phyloP scores from a whole-genome alignment of 2,329 filamentous ascomycete genomes.

The Fusarium concolor region DNA sequence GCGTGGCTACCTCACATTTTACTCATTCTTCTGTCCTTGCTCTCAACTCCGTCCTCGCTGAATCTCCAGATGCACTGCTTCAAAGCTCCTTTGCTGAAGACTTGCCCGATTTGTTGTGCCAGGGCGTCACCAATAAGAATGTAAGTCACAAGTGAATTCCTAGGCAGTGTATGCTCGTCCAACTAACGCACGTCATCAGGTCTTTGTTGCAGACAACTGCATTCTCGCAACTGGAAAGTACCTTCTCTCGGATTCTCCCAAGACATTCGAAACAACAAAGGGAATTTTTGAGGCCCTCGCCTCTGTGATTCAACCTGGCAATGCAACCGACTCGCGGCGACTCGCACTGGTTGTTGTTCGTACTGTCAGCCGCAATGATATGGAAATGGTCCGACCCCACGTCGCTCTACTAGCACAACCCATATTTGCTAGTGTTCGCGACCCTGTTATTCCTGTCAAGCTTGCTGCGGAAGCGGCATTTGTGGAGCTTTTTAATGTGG shows the following conservation, averaged over 20 bases:
- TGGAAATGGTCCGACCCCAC: constrained; percentile 84
- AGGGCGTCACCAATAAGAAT: constrained; percentile 81
- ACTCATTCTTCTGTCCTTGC: constrained; percentile 84
- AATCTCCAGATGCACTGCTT: constrained; percentile 78
- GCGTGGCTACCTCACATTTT: constrained; percentile 82
- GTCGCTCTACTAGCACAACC: constrained; percentile 82
- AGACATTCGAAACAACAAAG: constrained; percentile 81
- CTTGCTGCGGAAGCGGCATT: constrained; percentile 95
- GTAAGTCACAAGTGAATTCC: constrained; percentile 61
- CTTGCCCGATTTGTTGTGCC: constrained; percentile 78
- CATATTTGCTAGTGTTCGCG: constrained; percentile 89
- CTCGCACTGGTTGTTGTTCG: constrained; percentile 88
- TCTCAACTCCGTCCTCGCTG: constrained; percentile 87
- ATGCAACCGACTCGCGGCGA: constrained; percentile 83
- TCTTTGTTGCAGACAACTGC: constrained; percentile 88
- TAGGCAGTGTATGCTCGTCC: neutral
- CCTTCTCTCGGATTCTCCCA: constrained; percentile 75
- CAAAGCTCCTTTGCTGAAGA: constrained; percentile 76
- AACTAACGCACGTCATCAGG: constrained; percentile 56
- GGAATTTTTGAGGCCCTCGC: constrained; percentile 83
- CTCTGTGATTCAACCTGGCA: constrained; percentile 79
- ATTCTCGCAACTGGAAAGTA: constrained; percentile 93
- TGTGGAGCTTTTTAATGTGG: constrained; percentile 88
- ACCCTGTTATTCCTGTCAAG: constrained; percentile 94
- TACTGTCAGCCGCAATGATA: constrained; percentile 82